Evolutionary conservation across 2,329 filamentous ascomycete genomes (phyloP), one percentile per base, ranked within the genome.

Genomic region (Phialophora macrospora): DNA sequence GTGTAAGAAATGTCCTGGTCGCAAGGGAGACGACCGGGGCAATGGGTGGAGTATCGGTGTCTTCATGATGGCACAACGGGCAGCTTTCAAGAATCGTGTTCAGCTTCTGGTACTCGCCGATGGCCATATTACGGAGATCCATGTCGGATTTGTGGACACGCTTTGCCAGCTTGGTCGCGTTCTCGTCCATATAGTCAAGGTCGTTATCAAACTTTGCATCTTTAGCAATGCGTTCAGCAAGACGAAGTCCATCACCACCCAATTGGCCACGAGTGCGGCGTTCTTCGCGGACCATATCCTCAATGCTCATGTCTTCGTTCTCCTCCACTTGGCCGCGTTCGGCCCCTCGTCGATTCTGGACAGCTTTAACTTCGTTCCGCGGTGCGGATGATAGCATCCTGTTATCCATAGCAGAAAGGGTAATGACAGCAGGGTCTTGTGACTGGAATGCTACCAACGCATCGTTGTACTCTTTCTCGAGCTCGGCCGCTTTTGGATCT

Each of bases 131-230:
- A 76, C 93, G 93, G 65, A 99, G 85, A 77, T 92, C 93, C 69
- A 92, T 83, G 70, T 96, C 92, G 46, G 90, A 94, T 76, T 93
- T 95, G 75, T 96, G 90, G 14, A 97, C 90, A 28, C 91, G 88
- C 73, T 88, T 90, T 30, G 94, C 93, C 12, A 99, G 87, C 78
- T 94, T 96, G 59, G 88, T 85, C 17, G 95, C 95, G 74, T 99
- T 98, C 72, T 98, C 95, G 76, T 99, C 94, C 84, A 98, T 90
- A 79, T 99, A 99, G 61, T 99, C 94, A 28, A 99, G 87, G 76
- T 96, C 90, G 74, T 96, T 88, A 74, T 92, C 89, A 76, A 96
- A 99, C 75, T 93, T 96, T 56, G 80, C 86, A 77, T 99, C 95
- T 75, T 96, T 96, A 61, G 93, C 92, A 72, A 99, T 99, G 66